phyloP scores from a whole-genome alignment of 495 filamentous ascomycete genomes.

The Darksidea phi region DNA sequence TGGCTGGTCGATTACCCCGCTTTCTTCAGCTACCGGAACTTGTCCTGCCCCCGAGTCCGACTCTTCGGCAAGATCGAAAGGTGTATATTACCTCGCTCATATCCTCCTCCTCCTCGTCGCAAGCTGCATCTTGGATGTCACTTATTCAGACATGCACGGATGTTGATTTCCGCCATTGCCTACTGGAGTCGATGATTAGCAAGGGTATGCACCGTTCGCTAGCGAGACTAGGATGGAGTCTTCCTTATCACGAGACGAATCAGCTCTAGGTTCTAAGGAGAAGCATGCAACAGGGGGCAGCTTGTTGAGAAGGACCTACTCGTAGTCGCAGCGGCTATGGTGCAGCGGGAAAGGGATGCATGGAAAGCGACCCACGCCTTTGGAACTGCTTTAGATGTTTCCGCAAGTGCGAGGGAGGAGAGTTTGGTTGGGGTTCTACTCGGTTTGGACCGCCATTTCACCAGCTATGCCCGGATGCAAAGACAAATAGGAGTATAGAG shows the following conservation, averaged over 20 bases:
- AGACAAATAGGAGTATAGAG: no score
- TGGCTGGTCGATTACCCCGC: constrained; percentile 13
- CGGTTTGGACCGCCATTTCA: no score
- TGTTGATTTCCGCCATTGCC: constrained; percentile 16
- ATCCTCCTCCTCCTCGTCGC: not conserved
- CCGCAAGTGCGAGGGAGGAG: no score
- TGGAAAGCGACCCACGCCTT: no score
- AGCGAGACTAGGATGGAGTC: constrained; percentile 10
- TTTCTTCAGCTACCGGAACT: constrained; percentile 11
- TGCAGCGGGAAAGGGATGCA: no score
- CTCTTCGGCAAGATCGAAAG: constrained; percentile 18
- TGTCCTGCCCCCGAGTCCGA: constrained; percentile 7
- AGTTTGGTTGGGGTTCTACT: no score
- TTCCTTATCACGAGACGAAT: not conserved
- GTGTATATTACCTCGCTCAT: constrained; percentile 4
- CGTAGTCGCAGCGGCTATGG: no score
- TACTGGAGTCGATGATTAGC: constrained; percentile 19
- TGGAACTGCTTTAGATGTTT: no score
- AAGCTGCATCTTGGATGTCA: constrained; percentile 9
- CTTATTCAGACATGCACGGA: constrained; percentile 2
- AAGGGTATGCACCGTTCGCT: constrained; percentile 15
- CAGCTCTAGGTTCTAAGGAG: no score
- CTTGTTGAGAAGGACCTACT: no score
- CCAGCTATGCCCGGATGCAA: no score
- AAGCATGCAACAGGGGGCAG: no score